Base-by-base conservation (phyloP, 768 basidiomycete species). In the Galerina sulciceps region DNA sequence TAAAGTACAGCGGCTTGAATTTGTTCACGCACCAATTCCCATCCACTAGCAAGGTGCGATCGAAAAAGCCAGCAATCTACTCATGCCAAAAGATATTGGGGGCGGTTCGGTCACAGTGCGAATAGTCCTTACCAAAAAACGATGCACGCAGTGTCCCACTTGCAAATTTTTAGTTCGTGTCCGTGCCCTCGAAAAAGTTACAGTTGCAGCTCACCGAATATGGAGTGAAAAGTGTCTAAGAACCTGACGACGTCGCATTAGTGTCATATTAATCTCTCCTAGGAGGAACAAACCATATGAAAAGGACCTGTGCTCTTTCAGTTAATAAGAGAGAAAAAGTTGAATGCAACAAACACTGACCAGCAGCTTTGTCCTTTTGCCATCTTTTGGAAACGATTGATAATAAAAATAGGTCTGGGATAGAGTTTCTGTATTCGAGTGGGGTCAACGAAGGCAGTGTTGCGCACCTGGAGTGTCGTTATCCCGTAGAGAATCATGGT, bases 141-240 rank as follows among this genome's bases (percentile, higher is more conserved):
- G 62, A 63, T 81, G 74, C 56, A 81, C 63, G 1, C 74, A 62
- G 62, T 80, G 76, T 47, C 77, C 76, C 75, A 80, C 79, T 80
- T 54, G 31, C 36, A 31, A n/a, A 23, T 17, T 38, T 55, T 40
- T 2, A 6, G 10, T 10, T 35, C 20, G 20, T 58, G 55, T 34
- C 15, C 57, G 35, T 11, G 40, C 41, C 17, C 40, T 44, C 6
- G n/a, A 17, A 4, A 37, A 42, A 50, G 38, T 31, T 14, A 18
- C 6, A 42, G 38, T 23, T 5, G 23, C 13, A 6, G 67, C 78
- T 48, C 57, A 79, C 79, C 76, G 42, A 81, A 68, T 38, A 74
- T 67, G 17, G 76, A 69, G 65, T 81, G 79, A 4, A 75, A 23
- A 0, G 79, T 78, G 58, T 79, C 79, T 37, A 81, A 53, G 14